phyloP scores from a whole-genome alignment of 345 rosid genomes.

The Eucalyptus brandiana region DNA sequence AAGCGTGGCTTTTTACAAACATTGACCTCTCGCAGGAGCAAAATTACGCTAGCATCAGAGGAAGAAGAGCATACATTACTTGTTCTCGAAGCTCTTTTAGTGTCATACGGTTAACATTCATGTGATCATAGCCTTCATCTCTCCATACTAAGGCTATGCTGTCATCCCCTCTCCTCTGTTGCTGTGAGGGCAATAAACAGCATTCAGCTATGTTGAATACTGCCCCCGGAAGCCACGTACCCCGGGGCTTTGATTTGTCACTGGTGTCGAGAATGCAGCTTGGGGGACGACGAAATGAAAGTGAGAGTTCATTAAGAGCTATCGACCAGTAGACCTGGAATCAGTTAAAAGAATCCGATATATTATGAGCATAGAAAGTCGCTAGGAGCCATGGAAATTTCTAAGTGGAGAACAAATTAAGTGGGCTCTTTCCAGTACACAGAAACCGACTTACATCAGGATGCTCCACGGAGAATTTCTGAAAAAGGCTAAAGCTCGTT shows the following conservation, averaged over 20 bases:
- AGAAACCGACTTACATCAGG: conserved; percentile 37
- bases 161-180: conserved; percentile 44
- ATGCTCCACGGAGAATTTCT: conserved; percentile 43
- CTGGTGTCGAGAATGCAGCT: conserved; percentile 51
- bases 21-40: neutral
- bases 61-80: conserved; percentile 55
- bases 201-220: conserved; percentile 72
- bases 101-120: conserved; percentile 37
- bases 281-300: conserved; percentile 43
- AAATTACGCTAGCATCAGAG: neutral
- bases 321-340: conserved; percentile 68
- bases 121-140: conserved; percentile 52
- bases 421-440: neutral
- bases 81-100: conserved; percentile 52
- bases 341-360: neutral
- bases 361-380: neutral
- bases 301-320: conserved; percentile 50
- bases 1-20: neutral
- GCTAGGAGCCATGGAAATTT: neutral
- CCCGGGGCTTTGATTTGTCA: conserved; percentile 37
- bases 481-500: conserved; percentile 52
- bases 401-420: neutral
- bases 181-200: conserved; percentile 47
- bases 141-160: conserved; percentile 69
- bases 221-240: conserved; percentile 72